Evolutionary conservation across 768 basidiomycete genomes (phyloP).

Genomic region (Lactarius vividus): DNA sequence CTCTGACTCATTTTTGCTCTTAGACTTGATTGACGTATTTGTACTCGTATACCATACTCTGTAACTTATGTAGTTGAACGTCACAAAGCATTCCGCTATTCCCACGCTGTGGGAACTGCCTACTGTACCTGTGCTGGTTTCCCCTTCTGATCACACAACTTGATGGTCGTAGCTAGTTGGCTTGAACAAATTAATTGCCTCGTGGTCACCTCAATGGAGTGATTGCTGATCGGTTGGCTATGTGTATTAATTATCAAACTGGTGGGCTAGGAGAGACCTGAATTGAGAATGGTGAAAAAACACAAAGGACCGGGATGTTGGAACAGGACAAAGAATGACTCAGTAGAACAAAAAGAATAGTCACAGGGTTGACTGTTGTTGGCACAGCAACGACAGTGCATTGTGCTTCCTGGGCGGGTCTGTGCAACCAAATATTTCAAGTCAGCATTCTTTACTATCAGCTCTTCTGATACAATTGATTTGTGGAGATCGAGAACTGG

Average conservation of each 20-base stretch:
- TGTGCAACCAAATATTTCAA: conserved; percentile 31
- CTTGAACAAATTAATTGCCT: neutral
- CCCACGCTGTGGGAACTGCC: neutral
- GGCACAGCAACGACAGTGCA: conserved; percentile 31
- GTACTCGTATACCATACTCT: conserved; percentile 7
- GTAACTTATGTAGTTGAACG: conserved; percentile 3
- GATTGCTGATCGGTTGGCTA: neutral
- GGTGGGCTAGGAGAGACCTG: too few relatives aligned
- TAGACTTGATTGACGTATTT: conserved; percentile 1
- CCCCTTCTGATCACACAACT: neutral
- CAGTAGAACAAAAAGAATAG: neutral
- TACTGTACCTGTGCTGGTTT: neutral
- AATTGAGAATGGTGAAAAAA: neutral
- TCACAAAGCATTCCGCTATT: neutral
- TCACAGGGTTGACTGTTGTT: neutral
- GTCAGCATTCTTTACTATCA: conserved; percentile 34
- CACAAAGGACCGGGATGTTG: neutral
- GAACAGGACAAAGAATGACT: neutral
- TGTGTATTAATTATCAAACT: neutral
- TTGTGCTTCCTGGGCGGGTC: conserved; percentile 18
- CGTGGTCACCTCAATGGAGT: neutral
- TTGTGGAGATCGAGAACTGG: conserved; percentile 63
- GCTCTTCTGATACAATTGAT: conserved; percentile 37
- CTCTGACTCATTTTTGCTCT: neutral
- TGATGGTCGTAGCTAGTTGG: neutral